Evolutionary conservation across 805 yeast genomes (phyloP).

Genomic region (Ogataea philodendri): DNA sequence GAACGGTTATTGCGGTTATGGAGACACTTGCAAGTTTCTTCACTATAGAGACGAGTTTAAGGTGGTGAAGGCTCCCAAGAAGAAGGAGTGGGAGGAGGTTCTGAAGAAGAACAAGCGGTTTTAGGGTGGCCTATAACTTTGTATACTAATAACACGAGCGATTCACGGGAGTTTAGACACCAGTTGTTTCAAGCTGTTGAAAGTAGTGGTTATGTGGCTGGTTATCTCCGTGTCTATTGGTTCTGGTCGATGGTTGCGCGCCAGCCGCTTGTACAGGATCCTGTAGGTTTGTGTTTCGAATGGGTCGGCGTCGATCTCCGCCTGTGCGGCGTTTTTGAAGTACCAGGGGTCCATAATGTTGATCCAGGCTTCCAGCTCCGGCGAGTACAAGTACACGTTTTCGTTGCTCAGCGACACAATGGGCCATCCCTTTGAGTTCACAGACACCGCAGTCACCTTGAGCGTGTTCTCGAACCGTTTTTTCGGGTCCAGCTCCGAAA

Average conservation of each 20-base stretch:
- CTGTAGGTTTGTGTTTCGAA: slow-evolving; percentile 15
- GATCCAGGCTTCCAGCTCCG: slow-evolving; percentile 45
- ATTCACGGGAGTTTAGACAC: neutral
- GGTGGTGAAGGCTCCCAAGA: slow-evolving; percentile 38
- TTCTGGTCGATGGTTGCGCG: slow-evolving; percentile 7
- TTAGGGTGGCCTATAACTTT: slow-evolving; percentile 9
- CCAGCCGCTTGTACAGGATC: slow-evolving; percentile 16
- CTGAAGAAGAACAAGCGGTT: slow-evolving; percentile 26
- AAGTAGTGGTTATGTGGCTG: slow-evolving; percentile 12
- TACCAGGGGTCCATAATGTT: slow-evolving; percentile 42
- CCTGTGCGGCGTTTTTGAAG: slow-evolving; percentile 10
- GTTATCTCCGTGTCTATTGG: neutral
- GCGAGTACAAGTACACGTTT: slow-evolving; percentile 44
- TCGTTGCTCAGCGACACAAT: slow-evolving; percentile 38
- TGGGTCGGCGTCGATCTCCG: slow-evolving; percentile 1
- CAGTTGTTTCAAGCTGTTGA: slow-evolving; percentile 12
- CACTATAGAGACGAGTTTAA: slow-evolving; percentile 88
- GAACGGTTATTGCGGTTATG: slow-evolving; percentile 96
- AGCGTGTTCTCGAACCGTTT: slow-evolving; percentile 26
- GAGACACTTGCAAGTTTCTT: slow-evolving; percentile 92
- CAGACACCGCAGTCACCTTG: slow-evolving; percentile 21
- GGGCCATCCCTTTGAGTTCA: slow-evolving; percentile 41
- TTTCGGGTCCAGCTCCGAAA: slow-evolving; percentile 23
- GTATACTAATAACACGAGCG: too few species aligned
- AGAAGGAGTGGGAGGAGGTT: slow-evolving; percentile 62